A percentile compares a stretch with the other conserved stretches of the same genome.
Conservation (phyloP, 495 filamentous ascomycete genomes). For the Penicillium cataractarum region DNA sequence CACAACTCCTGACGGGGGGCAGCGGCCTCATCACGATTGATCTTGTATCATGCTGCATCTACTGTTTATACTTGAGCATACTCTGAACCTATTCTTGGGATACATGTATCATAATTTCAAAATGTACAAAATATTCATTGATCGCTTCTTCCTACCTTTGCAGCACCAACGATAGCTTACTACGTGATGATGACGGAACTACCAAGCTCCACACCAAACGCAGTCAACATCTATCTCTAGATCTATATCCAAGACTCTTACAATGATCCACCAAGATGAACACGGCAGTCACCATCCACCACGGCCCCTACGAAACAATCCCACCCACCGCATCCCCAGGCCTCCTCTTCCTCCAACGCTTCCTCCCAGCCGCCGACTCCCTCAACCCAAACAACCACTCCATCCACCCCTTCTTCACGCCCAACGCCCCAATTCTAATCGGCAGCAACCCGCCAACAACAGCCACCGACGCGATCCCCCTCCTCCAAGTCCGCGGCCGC, state of each 20-base stretch:
- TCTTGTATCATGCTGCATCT: neutral
- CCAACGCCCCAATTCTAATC: slow-evolving; percentile 23
- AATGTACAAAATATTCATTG: neutral
- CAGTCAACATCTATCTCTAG: too few relatives aligned
- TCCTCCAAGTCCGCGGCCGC: slow-evolving; percentile 25
- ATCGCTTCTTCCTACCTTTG: neutral
- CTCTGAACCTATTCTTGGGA: neutral
- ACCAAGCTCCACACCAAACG: neutral
- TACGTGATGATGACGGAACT: slow-evolving; percentile 16
- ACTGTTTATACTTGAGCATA: neutral
- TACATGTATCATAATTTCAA: neutral
- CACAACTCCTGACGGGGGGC: neutral
- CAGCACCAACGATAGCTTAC: neutral
- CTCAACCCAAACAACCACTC: slow-evolving; percentile 10
- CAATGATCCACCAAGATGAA: slow-evolving; percentile 6
- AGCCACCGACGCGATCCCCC: slow-evolving; percentile 14
- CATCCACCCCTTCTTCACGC: slow-evolving; percentile 22
- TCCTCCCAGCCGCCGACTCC: slow-evolving; percentile 29
- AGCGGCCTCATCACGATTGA: neutral
- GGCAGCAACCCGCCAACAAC: slow-evolving; percentile 21
- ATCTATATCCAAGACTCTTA: neutral
- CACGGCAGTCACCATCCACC: slow-evolving; percentile 16
- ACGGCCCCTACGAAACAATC: slow-evolving; percentile 28
- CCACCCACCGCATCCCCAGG: slow-evolving; percentile 20
- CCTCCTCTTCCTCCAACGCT: slow-evolving; percentile 25